Evolutionary conservation across 805 yeast species (phyloP).

Genomic region (Saccharomycopsis vini): DNA sequence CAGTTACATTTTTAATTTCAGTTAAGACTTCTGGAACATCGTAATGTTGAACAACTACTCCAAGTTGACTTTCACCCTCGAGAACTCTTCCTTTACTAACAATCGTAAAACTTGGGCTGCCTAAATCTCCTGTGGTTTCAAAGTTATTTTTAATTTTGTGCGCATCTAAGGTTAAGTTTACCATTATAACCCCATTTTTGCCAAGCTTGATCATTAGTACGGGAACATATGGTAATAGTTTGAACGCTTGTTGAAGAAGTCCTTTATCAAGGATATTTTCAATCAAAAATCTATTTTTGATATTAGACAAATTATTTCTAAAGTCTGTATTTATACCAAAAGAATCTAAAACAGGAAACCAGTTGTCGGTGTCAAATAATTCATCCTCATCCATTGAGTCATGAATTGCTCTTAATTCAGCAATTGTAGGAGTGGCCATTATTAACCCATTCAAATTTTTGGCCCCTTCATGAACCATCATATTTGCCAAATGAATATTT

Average conservation of each 20-base stretch:
- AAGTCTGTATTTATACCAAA: constrained; percentile 41
- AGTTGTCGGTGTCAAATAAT: constrained; percentile 43
- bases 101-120: constrained; percentile 8
- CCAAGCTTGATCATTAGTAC: constrained; percentile 22
- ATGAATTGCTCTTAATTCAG: constrained; percentile 51
- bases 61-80: constrained; percentile 27
- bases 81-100: constrained; percentile 10
- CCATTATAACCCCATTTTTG: constrained; percentile 18
- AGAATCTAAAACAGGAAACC: constrained; percentile 70
- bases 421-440: constrained; percentile 53
- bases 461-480: not conserved
- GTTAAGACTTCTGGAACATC: constrained; percentile 30
- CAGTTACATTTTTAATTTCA: constrained; percentile 59
- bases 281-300: not conserved
- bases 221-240: constrained; percentile 67
- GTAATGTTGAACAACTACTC: constrained; percentile 58
- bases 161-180: constrained; percentile 29
- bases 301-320: constrained; percentile 35
- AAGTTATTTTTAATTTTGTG: constrained; percentile 8
- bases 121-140: not conserved
- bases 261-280: constrained; percentile 30
- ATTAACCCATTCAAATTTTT: constrained; percentile 1
- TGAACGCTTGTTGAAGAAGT: constrained; percentile 55
- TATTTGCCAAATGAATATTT: constrained; percentile 18
- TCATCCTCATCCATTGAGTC: constrained; percentile 36